Conservation (phyloP, 768 basidiomycete genomes). For the Paxillus rubicundulus region DNA sequence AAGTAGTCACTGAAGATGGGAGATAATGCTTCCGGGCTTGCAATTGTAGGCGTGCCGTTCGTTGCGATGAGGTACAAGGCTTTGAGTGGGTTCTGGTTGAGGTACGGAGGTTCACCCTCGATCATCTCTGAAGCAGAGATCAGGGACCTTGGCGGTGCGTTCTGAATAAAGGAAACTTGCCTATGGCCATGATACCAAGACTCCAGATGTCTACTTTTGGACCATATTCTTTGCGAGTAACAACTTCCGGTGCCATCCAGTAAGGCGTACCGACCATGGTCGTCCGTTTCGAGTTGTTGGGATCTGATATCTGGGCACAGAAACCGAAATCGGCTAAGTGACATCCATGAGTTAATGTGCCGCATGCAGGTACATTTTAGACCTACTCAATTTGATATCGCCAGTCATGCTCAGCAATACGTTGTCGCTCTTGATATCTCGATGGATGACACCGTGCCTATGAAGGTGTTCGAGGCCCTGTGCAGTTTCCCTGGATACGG, state of each 20-base stretch:
- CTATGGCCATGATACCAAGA: slow-evolving; percentile 94
- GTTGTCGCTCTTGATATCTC: slow-evolving; percentile 99
- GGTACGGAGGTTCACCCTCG: slow-evolving; percentile 94
- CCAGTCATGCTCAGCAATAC: slow-evolving; percentile 89
- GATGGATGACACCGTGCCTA: slow-evolving; percentile 94
- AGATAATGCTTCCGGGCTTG: slow-evolving; percentile 80
- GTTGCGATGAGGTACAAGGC: slow-evolving; percentile 98
- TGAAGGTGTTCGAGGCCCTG: slow-evolving; percentile 95
- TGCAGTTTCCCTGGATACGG: slow-evolving; percentile 88
- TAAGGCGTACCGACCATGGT: slow-evolving; percentile 99
- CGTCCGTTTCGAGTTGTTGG: slow-evolving; percentile 86
- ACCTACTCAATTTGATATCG: slow-evolving; percentile 97
- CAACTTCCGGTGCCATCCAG: slow-evolving; percentile 99
- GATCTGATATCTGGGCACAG: slow-evolving; percentile 92
- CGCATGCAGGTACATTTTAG: neutral
- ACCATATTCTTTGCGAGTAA: slow-evolving; percentile 96
- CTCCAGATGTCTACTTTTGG: slow-evolving; percentile 99
- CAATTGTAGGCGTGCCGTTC: slow-evolving; percentile 94
- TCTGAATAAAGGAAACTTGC: slow-evolving; percentile 39
- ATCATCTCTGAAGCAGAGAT: slow-evolving; percentile 75
- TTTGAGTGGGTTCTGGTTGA: slow-evolving; percentile 95
- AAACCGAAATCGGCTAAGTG: slow-evolving; percentile 93
- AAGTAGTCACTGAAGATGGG: slow-evolving; percentile 87
- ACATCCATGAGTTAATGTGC: neutral
- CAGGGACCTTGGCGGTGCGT: slow-evolving; percentile 4